phyloP scores from a whole-genome alignment of 495 filamentous ascomycete species.

The Aspergillus egyptiacus region DNA sequence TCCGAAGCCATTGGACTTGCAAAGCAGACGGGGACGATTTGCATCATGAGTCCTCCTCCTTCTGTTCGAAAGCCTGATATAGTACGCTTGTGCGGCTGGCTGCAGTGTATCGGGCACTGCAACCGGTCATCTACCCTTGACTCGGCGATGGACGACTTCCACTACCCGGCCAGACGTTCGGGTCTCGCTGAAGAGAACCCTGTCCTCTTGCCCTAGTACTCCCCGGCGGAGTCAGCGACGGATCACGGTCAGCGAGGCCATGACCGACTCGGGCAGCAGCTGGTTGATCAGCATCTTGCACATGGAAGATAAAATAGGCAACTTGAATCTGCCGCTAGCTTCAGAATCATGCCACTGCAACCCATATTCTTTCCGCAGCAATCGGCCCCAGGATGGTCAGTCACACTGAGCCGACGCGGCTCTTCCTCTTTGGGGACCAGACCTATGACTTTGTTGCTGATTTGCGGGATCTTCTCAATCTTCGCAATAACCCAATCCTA shows the following conservation, averaged over 20 bases:
- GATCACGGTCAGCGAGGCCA: constrained; percentile 1
- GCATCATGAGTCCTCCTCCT: background rate
- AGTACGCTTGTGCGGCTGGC: background rate
- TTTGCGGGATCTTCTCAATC: background rate
- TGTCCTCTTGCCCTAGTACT: background rate
- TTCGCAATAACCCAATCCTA: background rate
- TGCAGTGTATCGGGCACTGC: background rate
- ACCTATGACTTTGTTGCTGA: background rate
- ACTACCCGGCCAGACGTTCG: background rate
- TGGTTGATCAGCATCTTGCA: background rate
- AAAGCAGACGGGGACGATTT: background rate
- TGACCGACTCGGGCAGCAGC: background rate
- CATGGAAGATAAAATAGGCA: background rate
- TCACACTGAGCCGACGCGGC: background rate
- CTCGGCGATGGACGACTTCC: background rate
- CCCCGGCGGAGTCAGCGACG: background rate
- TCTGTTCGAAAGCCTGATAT: background rate
- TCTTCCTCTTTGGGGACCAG: constrained; percentile 2
- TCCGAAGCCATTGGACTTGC: background rate
- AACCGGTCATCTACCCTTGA: background rate
- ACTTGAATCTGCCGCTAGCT: background rate
- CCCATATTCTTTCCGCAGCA: background rate
- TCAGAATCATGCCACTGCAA: background rate
- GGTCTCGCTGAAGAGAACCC: background rate
- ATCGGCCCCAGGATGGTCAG: background rate